These are phyloP conservation scores for Trichoderma sp. DNA, from an alignment of 2,329 filamentous ascomycete species.

Conservation along the genomic window DNA sequence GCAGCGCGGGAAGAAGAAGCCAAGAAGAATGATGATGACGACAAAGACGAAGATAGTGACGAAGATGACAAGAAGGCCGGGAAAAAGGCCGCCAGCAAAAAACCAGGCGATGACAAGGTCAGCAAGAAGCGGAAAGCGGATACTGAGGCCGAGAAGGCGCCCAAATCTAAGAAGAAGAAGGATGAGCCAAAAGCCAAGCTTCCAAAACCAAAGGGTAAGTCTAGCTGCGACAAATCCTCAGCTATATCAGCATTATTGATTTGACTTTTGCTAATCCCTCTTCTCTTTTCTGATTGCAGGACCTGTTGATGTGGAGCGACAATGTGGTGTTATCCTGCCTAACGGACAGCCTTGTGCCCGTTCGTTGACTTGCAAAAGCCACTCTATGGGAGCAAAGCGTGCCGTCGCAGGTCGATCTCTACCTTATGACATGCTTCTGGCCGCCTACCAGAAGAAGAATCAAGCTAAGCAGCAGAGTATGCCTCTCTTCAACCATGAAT, in stretches of 20 bases:
- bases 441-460: conserved; percentile 94
- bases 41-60: conserved; percentile 53
- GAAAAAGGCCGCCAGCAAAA: conserved; percentile 70
- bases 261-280: neutral
- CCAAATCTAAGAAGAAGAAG: conserved; percentile 92
- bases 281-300: conserved; percentile 44
- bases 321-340: conserved; percentile 83
- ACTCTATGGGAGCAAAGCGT: conserved; percentile 92
- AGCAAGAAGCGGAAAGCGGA: conserved; percentile 80
- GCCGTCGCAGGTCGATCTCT: conserved; percentile 83
- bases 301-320: conserved; percentile 89
- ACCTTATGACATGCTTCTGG: conserved; percentile 89
- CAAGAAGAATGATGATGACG: conserved; percentile 53
- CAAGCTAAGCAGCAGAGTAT: conserved; percentile 95
- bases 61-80: conserved; percentile 49
- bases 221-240: neutral
- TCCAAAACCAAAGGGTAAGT: conserved; percentile 75
- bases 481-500: conserved; percentile 37
- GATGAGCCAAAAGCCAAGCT: conserved; percentile 83
- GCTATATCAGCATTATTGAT: neutral
- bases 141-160: conserved; percentile 74
- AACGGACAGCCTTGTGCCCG: conserved; percentile 87
- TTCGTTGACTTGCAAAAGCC: conserved; percentile 89
- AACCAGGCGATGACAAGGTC: conserved; percentile 65
- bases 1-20: conserved; percentile 60